phyloP scores from a whole-genome alignment of 306 rosid species.

The Trifolium subterraneum region DNA sequence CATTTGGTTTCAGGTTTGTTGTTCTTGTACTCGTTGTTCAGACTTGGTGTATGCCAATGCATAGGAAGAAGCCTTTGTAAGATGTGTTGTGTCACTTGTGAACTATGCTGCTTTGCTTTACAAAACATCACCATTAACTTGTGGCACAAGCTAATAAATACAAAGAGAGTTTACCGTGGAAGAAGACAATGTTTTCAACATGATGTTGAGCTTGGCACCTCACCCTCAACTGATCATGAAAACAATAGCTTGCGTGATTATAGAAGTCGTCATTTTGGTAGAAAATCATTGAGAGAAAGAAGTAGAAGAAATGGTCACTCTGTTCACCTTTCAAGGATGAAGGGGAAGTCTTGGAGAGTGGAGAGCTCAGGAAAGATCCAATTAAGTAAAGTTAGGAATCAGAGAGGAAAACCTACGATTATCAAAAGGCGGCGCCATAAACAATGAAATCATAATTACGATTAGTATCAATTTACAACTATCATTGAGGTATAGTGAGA shows the following conservation, averaged over 20 bases:
- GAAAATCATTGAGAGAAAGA: conserved; percentile 37
- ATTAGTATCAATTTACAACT: no score
- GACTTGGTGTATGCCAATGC: conserved; percentile 63
- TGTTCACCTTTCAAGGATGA: not conserved
- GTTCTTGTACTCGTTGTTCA: conserved; percentile 53
- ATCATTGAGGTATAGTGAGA: no score
- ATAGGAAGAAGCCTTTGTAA: conserved; percentile 55
- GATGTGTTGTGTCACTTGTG: conserved; percentile 58
- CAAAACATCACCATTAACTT: conserved; percentile 49
- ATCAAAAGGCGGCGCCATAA: not conserved
- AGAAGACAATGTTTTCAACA: conserved; percentile 24
- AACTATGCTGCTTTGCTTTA: conserved; percentile 51
- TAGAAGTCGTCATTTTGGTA: conserved; percentile 13
- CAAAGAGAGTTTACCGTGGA: conserved; percentile 50
- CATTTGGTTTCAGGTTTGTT: conserved; percentile 44
- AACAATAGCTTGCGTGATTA: not conserved
- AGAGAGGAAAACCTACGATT: not conserved
- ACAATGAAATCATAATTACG: not conserved
- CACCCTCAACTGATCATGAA: conserved; percentile 44
- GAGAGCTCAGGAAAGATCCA: not conserved
- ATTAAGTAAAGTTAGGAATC: not conserved
- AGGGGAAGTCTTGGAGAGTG: not conserved
- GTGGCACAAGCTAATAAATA: conserved; percentile 54
- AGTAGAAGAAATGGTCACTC: not conserved
- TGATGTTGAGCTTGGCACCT: conserved; percentile 55